Evolutionary conservation across 108 stramenopile genomes (phyloP), one percentile per base, ranked within the genome.

Genomic region (Stephanodiscus minutulus): DNA sequence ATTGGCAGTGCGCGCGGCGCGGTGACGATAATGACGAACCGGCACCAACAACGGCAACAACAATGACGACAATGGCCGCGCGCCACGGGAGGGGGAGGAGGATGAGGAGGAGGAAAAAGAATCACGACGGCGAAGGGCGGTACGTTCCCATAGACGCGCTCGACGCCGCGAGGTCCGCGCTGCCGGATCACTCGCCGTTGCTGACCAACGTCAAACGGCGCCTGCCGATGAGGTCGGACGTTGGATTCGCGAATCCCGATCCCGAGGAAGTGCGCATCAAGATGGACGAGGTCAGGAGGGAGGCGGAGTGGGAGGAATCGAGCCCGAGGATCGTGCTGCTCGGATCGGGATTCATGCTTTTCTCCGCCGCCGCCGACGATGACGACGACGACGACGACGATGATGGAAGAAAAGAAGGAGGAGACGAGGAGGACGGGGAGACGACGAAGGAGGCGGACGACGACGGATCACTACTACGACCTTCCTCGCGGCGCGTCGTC

Each of bases 261-360:
- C 53, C 65, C 21, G 87, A 88, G 44, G 91, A 94, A 68, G 81
- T 94, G 17, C 31, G 41, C 12, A 21, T 25, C 15, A 94, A 94
- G 56, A 88, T 90, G 76, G 58, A 48, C 20, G 93, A 94, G 68
- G 90, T 91, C 17, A 66, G 60, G 22, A 74, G 65, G 17, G 93
- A 94, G 70, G 87, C 88, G 18, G 86, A 89, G 67, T 88, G 88
- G 88, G 91, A 94, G 79, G 89, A 92, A 76, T 79, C 87, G 6
- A 90, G 87, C 72, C 91, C 91, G 18, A 77, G 93, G 18, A 82
- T 91, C 61, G 85, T 88, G 17, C 76, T 91, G 24, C 67, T 91
- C 21, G 83, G 82, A 41, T 73, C 64, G 28, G 71, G 71, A 44
- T 72, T 72, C 63, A 53, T 52, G 50, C 35, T 65, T n/a, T 70